phyloP scores from a whole-genome alignment of 2,329 filamentous ascomycete genomes.

The Escovopsis sp. region DNA sequence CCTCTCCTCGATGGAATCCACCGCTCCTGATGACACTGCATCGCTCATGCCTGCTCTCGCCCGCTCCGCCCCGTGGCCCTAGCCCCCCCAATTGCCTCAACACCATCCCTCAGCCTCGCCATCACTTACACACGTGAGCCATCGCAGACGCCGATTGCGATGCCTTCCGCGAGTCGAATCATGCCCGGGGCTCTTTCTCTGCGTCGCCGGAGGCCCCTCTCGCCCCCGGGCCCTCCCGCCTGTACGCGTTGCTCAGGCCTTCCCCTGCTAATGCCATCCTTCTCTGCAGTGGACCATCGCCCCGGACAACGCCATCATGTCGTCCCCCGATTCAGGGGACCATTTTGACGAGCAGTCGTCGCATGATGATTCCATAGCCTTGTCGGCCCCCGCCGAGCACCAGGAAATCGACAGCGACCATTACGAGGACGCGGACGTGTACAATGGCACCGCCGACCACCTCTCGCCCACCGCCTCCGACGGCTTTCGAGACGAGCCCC shows the following conservation, averaged over 20 bases:
- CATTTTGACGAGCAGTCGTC: conserved; percentile 53
- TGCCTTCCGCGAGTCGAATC: conserved; percentile 12
- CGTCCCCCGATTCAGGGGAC: conserved; percentile 45
- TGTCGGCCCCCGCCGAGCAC: conserved; percentile 22
- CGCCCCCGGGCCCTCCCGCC: conserved; percentile 9
- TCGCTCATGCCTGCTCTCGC: conserved; percentile 11
- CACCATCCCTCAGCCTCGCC: conserved; percentile 32
- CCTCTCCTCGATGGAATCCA: conserved; percentile 21
- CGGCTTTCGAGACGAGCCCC: conserved; percentile 23
- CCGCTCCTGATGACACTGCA: conserved; percentile 19
- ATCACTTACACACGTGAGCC: conserved; percentile 28
- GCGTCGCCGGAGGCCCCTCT: conserved; percentile 16
- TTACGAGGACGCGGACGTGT: conserved; percentile 42
- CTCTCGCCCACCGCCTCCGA: conserved; percentile 29
- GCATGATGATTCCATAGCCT: conserved; percentile 32
- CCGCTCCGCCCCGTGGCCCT: conserved; percentile 9
- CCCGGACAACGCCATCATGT: conserved; percentile 48
- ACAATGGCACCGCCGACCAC: conserved; percentile 39
- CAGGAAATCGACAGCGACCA: conserved; percentile 50
- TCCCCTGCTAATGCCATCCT: conserved; percentile 21
- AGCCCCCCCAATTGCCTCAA: conserved; percentile 28
- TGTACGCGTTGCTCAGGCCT: conserved; percentile 6
- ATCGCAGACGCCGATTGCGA: conserved; percentile 27
- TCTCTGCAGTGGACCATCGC: conserved; percentile 35
- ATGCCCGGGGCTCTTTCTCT: conserved; percentile 9